Percentiles rank a stretch among this genome's conserved stretches.
These are phyloP conservation scores for Penicillium longicatenatum DNA, from an alignment of 495 filamentous ascomycete species.

Conservation along the genomic window DNA sequence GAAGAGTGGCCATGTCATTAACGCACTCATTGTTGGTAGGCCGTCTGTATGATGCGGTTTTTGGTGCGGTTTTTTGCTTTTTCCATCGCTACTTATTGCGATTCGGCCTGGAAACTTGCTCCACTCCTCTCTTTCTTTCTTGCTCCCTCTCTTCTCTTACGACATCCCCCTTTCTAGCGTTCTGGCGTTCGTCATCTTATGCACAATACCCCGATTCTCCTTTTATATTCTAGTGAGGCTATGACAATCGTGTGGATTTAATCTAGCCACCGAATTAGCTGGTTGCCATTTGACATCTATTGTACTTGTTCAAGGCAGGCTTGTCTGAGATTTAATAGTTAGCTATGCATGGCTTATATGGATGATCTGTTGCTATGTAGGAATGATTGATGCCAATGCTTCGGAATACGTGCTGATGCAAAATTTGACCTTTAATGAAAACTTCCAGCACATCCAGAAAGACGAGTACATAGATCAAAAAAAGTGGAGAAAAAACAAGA, in stretches of 20 bases:
- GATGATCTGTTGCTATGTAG: neutral
- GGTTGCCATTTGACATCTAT: neutral
- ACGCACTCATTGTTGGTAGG: constrained; percentile 68
- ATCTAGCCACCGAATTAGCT: neutral
- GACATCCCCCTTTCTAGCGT: constrained; percentile 12
- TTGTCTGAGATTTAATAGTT: neutral
- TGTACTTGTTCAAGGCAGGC: neutral
- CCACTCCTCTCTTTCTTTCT: constrained; percentile 5
- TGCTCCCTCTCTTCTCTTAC: constrained; percentile 2
- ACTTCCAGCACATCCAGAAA: neutral
- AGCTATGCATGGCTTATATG: neutral
- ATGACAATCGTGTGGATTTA: neutral
- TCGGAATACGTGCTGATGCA: neutral
- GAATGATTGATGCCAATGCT: neutral
- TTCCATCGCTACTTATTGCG: neutral
- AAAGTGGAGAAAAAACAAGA: neutral
- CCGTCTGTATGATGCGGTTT: constrained; percentile 39
- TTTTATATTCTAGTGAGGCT: constrained; percentile 7
- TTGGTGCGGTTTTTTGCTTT: neutral
- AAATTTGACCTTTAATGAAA: neutral
- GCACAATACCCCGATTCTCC: constrained; percentile 44
- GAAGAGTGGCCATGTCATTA: constrained; percentile 74
- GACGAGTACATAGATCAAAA: neutral
- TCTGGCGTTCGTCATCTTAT: constrained; percentile 25
- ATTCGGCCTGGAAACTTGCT: neutral